Conservation (phyloP, 352 stramenopile species). For the Phytophthora boehmeriae region DNA sequence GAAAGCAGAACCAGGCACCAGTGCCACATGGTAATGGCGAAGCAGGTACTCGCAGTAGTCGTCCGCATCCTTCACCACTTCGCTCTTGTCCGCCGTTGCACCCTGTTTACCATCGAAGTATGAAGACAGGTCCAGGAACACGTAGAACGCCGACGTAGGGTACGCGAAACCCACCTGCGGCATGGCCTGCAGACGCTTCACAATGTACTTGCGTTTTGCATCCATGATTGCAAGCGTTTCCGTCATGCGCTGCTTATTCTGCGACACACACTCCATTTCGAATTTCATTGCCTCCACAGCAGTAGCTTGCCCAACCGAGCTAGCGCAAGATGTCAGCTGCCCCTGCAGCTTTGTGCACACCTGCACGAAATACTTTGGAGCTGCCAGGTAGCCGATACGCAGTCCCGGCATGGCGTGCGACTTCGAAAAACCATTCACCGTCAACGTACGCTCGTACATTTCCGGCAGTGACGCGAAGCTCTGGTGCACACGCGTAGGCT, state of each 20-base stretch:
- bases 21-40: conserved; percentile 90
- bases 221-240: conserved; percentile 62
- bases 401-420: conserved; percentile 97
- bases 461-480: conserved; percentile 73
- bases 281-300: conserved; percentile 91
- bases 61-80: conserved; percentile 57
- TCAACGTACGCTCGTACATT: conserved; percentile 93
- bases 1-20: conserved; percentile 96
- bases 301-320: conserved; percentile 91
- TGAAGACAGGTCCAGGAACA: conserved; percentile 91
- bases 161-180: conserved; percentile 82
- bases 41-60: conserved; percentile 94
- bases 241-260: conserved; percentile 59
- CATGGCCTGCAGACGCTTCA: conserved; percentile 86
- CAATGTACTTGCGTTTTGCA: conserved; percentile 92
- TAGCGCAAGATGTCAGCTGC: conserved; percentile 96
- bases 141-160: conserved; percentile 95
- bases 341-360: conserved; percentile 93
- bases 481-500: conserved; percentile 58
- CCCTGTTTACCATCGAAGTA: conserved; percentile 77
- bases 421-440: conserved; percentile 98
- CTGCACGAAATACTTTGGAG: conserved; percentile 80
- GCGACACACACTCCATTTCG: conserved; percentile 67
- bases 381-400: conserved; percentile 92
- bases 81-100: conserved; percentile 41